A percentile compares a stretch with the other conserved stretches of the same genome.
These are phyloP conservation scores for Benincasa hispida DNA, from an alignment of 306 rosid species.

Conservation along the genomic window DNA sequence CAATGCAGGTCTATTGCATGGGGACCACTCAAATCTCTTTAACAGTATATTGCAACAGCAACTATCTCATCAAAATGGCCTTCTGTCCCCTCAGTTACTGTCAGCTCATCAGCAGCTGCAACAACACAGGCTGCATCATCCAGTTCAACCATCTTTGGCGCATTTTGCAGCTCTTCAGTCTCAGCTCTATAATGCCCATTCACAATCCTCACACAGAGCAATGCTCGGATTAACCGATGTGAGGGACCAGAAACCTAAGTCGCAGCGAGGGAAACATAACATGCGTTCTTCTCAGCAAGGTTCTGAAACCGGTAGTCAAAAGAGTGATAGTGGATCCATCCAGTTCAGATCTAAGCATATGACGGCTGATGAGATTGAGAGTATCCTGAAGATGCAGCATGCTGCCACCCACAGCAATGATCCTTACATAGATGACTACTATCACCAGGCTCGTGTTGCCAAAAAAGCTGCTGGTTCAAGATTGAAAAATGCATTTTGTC, in stretches of 20 bases:
- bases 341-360: slow-evolving; percentile 70
- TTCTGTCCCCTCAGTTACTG: slow-evolving; percentile 43
- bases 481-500: slow-evolving; percentile 77
- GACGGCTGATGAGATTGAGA: slow-evolving; percentile 86
- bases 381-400: slow-evolving; percentile 87
- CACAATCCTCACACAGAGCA: slow-evolving; percentile 72
- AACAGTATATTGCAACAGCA: slow-evolving; percentile 76
- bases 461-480: slow-evolving; percentile 63
- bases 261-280: slow-evolving; percentile 48
- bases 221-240: slow-evolving; percentile 60
- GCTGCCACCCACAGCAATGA: slow-evolving; percentile 95
- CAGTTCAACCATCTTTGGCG: slow-evolving; percentile 33
- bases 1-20: slow-evolving; percentile 35
- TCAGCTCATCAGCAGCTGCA: slow-evolving; percentile 43
- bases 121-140: slow-evolving; percentile 44
- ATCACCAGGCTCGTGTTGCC: slow-evolving; percentile 84
- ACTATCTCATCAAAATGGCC: slow-evolving; percentile 36
- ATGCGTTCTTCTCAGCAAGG: slow-evolving; percentile 50
- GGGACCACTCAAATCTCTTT: slow-evolving; percentile 32
- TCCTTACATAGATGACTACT: slow-evolving; percentile 94
- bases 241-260: slow-evolving; percentile 68
- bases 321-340: slow-evolving; percentile 52
- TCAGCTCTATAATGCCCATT: slow-evolving; percentile 36
- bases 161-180: slow-evolving; percentile 42
- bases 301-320: slow-evolving; percentile 46